Base-by-base conservation (phyloP, 441 rosid genomes). In the Erodium chrysanthum region DNA sequence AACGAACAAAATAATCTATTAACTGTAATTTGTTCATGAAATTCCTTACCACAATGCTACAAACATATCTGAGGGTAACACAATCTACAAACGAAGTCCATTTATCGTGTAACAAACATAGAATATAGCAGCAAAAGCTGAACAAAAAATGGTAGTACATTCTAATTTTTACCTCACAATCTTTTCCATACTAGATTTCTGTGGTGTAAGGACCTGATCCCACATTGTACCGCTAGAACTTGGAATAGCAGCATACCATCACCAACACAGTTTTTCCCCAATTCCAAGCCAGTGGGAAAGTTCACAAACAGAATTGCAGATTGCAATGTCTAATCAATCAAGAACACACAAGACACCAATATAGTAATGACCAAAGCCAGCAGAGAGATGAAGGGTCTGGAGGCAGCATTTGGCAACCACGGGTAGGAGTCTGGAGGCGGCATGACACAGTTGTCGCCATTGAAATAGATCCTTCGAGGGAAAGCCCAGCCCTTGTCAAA, bases 371-470 rank as follows among this genome's bases (percentile, higher is more conserved):
- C 40, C 8, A 35, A 35, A 35, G 9, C 40, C 40, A 35, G 40
- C 0, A 60, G 56, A 71, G 91, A 80, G 65, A 70, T 52, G 5
- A 66, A 44, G 27, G 67, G 67, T 58, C 83, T 78, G 69, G 68
- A 79, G 79, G 87, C 92, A 21, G 84, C 77, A 74, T 84, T 92
- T 29, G 98, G 95, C 67, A 92, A 83, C 66, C 78, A 87, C n/a
- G 98, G 96, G 77, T 88, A 92, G 2, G 85, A 70, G 56, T 90
- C 96, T 3, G 97, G 98, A 48, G 92, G 84, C 2, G 96, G 96
- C 27, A 90, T 78, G 86, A 84, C 82, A 77, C 92, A 85, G 67
- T 83, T 82, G 4, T 87, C 86, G 1, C 92, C 90, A 61, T 85
- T 85, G 80, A 87, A 82, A 73, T 87, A 87, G 15, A 84, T 80